Evolutionary conservation across 1,284 basidiomycete genomes (phyloP).

Genomic region (Heterobasidion parviporum): DNA sequence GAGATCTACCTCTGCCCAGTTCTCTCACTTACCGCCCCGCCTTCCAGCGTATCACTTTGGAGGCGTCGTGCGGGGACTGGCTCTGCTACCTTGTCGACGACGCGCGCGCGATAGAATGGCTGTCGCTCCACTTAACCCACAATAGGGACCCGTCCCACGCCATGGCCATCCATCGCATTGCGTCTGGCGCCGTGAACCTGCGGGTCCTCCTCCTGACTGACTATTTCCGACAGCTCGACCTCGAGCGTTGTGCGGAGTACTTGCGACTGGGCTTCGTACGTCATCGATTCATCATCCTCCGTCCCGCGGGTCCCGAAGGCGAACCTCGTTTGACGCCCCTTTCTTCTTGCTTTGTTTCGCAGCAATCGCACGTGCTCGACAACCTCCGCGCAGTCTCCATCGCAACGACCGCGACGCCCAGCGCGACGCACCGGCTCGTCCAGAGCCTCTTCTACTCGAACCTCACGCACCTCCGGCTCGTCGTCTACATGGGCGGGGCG

Average conservation of each 20-base stretch:
- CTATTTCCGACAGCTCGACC: background rate
- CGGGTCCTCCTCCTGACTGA: slow-evolving; percentile 6
- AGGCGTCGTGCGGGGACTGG: slow-evolving; percentile 2
- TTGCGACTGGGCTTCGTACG: slow-evolving; percentile 7
- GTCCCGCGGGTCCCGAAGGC: background rate
- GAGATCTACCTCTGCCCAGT: background rate
- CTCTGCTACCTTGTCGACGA: slow-evolving; percentile 3
- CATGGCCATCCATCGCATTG: slow-evolving; percentile 1
- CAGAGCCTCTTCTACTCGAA: slow-evolving; percentile 5
- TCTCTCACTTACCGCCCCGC: background rate
- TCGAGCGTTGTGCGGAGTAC: slow-evolving; percentile 1
- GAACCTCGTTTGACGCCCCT: background rate
- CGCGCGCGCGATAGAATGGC: slow-evolving; percentile 8
- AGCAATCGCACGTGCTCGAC: slow-evolving; percentile 2
- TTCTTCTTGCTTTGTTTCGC: background rate
- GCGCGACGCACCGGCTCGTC: slow-evolving; percentile 4
- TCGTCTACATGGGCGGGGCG: slow-evolving; percentile 8
- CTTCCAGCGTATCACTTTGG: slow-evolving; percentile 3
- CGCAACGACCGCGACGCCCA: background rate
- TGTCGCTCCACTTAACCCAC: slow-evolving; percentile 1
- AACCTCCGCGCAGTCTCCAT: slow-evolving; percentile 9
- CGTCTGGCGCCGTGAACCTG: slow-evolving; percentile 3
- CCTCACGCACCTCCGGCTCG: slow-evolving; percentile 9
- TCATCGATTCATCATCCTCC: background rate
- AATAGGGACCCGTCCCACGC: background rate